These are phyloP conservation scores for Inga laurina DNA, from an alignment of 306 rosid species.

Conservation along the genomic window DNA sequence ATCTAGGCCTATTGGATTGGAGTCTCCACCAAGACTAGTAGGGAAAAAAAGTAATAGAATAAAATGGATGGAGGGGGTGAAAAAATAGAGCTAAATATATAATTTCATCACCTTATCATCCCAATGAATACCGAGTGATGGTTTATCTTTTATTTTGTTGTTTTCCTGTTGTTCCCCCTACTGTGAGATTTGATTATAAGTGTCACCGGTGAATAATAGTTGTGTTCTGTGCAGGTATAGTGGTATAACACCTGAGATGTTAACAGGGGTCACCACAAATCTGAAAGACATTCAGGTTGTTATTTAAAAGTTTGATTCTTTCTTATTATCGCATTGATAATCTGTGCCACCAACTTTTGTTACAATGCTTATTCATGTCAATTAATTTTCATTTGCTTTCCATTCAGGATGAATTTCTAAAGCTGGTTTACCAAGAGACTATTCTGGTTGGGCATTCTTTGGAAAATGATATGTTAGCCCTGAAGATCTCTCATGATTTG, in stretches of 20 bases:
- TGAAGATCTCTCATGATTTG: conserved; percentile 72
- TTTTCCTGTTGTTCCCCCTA: background rate
- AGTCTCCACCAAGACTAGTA: background rate
- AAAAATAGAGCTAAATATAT: background rate
- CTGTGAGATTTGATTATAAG: conserved; percentile 1
- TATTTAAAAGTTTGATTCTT: conserved; percentile 28
- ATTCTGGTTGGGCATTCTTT: conserved; percentile 88
- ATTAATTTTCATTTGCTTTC: conserved; percentile 44
- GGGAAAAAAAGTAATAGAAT: background rate
- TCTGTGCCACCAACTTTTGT: conserved; percentile 15
- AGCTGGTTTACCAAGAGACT: conserved; percentile 85
- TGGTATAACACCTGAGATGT: conserved; percentile 91
- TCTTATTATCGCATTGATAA: conserved; percentile 27
- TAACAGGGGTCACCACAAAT: conserved; percentile 80
- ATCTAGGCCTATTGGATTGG: background rate
- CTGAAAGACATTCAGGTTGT: conserved; percentile 89
- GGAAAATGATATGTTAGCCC: conserved; percentile 90
- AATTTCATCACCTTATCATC: background rate
- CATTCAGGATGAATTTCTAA: conserved; percentile 68
- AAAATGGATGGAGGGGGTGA: background rate
- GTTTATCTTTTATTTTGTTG: background rate
- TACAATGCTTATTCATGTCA: conserved; percentile 25
- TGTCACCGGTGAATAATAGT: conserved; percentile 2
- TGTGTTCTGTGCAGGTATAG: conserved; percentile 66
- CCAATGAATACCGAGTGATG: background rate